Conservation (phyloP, 2,329 filamentous ascomycete species). For the Neofusicoccum kwambonambiense region DNA sequence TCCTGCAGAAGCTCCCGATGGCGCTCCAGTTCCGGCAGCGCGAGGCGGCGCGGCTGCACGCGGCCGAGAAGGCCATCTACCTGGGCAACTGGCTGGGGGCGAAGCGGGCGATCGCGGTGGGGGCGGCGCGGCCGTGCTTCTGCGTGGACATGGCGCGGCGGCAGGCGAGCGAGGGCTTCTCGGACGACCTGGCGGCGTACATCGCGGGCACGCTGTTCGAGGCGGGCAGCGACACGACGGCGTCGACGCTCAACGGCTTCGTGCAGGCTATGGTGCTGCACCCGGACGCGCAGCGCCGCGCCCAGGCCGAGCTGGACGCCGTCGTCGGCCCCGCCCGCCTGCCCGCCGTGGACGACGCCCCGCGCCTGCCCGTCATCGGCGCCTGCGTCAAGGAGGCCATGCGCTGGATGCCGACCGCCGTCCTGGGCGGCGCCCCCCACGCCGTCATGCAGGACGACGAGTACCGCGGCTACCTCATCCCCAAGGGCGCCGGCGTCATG, state of each 20-base stretch:
- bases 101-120: constrained; percentile 21
- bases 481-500: constrained; percentile 36
- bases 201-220: constrained; percentile 29
- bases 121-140: constrained; percentile 25
- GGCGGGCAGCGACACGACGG: constrained; percentile 32
- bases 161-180: constrained; percentile 23
- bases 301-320: constrained; percentile 30
- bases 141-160: constrained; percentile 25
- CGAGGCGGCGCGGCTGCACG: constrained; percentile 45
- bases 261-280: constrained; percentile 29
- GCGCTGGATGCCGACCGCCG: constrained; percentile 32
- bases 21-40: constrained; percentile 34
- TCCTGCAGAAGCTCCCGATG: constrained; percentile 41
- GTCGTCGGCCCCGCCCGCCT: constrained; percentile 28
- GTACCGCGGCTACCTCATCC: constrained; percentile 37
- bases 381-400: constrained; percentile 30
- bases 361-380: constrained; percentile 28
- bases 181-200: constrained; percentile 27
- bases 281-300: constrained; percentile 24
- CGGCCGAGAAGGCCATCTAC: constrained; percentile 40
- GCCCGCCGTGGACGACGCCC: constrained; percentile 29
- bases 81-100: constrained; percentile 26
- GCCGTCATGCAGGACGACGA: constrained; percentile 27
- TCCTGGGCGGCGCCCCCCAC: constrained; percentile 29
- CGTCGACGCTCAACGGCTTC: constrained; percentile 26